Percentiles rank a stretch among this genome's conserved stretches.
Conservation (phyloP, 106 monocot species). For the Phalaenopsis aphrodite region DNA sequence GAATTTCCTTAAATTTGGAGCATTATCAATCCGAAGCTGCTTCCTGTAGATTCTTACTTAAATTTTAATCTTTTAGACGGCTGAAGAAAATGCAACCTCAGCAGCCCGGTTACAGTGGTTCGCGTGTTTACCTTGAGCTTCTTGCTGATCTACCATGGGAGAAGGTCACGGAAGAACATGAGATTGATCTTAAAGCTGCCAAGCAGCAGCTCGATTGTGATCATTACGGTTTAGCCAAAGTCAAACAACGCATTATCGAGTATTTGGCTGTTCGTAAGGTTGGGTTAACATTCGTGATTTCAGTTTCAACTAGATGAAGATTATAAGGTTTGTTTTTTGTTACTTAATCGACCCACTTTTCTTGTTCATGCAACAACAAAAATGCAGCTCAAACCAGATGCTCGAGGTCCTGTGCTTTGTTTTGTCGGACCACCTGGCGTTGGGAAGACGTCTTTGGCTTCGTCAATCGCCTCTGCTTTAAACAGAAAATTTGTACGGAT, state of each 20-base stretch:
- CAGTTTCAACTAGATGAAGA: background rate
- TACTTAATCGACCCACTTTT: background rate
- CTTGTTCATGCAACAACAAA: background rate
- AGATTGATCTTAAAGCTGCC: slow-evolving; percentile 79
- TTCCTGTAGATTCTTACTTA: background rate
- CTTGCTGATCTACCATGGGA: slow-evolving; percentile 99
- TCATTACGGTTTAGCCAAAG: slow-evolving; percentile 89
- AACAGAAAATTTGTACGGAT: slow-evolving; percentile 90
- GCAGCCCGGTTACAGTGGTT: slow-evolving; percentile 97
- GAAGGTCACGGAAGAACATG: slow-evolving; percentile 84
- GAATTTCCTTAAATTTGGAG: background rate
- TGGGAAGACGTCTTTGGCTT: slow-evolving; percentile 98
- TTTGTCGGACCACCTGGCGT: slow-evolving; percentile 99
- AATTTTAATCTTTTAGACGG: slow-evolving; percentile 41
- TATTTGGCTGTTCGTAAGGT: slow-evolving; percentile 99
- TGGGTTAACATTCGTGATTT: background rate
- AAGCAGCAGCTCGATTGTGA: slow-evolving; percentile 85
- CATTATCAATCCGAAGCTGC: background rate
- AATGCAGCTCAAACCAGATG: slow-evolving; percentile 99
- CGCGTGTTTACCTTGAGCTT: slow-evolving; percentile 81
- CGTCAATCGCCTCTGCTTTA: slow-evolving; percentile 90
- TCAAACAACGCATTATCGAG: slow-evolving; percentile 97
- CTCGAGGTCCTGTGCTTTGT: slow-evolving; percentile 87
- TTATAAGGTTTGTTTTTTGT: background rate
- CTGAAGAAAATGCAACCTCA: slow-evolving; percentile 98